Evolutionary conservation across 306 rosid species (phyloP).

Genomic region (Dryas alaskensis): DNA sequence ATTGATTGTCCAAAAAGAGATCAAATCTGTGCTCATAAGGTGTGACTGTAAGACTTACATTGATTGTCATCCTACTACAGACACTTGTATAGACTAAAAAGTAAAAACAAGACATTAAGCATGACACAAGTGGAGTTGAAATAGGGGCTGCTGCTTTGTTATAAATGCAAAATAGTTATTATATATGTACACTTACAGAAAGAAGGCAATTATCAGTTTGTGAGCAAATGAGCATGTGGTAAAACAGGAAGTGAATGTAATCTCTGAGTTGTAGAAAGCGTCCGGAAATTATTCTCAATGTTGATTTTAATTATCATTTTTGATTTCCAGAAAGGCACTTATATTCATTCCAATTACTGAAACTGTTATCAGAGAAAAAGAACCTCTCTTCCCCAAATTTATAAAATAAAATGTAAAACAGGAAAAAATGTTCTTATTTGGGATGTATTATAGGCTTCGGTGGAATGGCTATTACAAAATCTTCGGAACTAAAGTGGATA

Average conservation of each 20-base stretch:
- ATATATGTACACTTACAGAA: background rate
- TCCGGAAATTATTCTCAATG: background rate
- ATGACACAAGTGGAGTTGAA: background rate
- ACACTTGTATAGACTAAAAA: no score
- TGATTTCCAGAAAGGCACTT: background rate
- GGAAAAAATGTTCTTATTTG: background rate
- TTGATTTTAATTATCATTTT: background rate
- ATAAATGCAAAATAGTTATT: background rate
- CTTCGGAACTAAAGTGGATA: background rate
- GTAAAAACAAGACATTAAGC: background rate
- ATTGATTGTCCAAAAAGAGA: background rate
- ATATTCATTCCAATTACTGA: background rate
- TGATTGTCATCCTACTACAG: background rate
- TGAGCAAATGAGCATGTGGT: background rate
- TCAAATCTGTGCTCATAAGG: background rate
- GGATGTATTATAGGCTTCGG: background rate
- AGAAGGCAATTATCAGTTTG: background rate
- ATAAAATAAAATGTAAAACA: background rate
- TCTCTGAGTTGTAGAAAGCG: background rate
- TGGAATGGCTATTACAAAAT: background rate
- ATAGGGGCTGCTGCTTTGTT: background rate
- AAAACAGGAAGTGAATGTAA: background rate
- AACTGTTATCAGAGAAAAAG: background rate
- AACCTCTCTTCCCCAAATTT: background rate
- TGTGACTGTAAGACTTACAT: background rate